These are phyloP conservation scores for Blastocystis hominis DNA, from an alignment of 352 stramenopile genomes.

Conservation along the genomic window DNA sequence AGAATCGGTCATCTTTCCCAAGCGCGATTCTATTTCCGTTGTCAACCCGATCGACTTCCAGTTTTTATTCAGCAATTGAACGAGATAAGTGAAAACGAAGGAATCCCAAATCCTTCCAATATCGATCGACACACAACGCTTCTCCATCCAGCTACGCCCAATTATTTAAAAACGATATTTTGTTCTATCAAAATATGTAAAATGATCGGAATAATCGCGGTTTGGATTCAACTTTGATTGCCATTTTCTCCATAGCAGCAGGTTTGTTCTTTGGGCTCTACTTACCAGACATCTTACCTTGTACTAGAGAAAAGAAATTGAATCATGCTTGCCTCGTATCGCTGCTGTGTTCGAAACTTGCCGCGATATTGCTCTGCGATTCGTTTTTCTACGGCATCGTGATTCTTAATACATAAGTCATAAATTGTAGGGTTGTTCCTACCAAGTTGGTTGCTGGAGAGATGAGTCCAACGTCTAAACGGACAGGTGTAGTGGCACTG, in stretches of 20 bases:
- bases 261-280: no score
- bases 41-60: not conserved
- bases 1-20: not conserved
- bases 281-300: not conserved
- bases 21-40: not conserved
- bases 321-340: not conserved
- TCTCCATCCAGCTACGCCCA: not conserved
- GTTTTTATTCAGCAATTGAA: not conserved
- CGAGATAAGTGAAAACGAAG: not conserved
- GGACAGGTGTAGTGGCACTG: conserved; percentile 77
- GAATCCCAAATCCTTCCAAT: conserved; percentile 11
- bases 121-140: not conserved
- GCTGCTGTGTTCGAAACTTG: not conserved
- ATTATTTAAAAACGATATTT: no score
- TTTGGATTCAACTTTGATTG: no score
- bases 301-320: not conserved
- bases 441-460: not conserved
- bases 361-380: not conserved
- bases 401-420: not conserved
- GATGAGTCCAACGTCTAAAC: conserved; percentile 71
- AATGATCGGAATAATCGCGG: no score
- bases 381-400: not conserved
- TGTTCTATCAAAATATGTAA: no score
- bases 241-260: no score
- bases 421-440: not conserved